Evolutionary conservation across 2,329 filamentous ascomycete genomes (phyloP).

Genomic region (Talaromyces sp.): DNA sequence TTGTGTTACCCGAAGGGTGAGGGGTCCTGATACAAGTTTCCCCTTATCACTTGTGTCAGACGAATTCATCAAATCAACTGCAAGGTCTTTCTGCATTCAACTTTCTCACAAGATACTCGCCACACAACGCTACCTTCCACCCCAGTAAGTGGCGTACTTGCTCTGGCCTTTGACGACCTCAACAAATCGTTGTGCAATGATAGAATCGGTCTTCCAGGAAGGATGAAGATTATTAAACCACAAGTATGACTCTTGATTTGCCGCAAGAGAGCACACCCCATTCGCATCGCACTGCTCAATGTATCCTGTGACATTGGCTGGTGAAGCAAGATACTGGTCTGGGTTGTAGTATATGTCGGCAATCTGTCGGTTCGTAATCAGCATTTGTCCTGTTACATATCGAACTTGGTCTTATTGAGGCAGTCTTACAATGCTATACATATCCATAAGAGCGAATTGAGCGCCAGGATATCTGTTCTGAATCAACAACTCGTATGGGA

Average conservation of each 20-base stretch:
- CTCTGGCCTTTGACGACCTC: conserved; percentile 51
- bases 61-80: no score
- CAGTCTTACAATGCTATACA: conserved; percentile 54
- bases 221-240: conserved; percentile 76
- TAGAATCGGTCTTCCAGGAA: conserved; percentile 59
- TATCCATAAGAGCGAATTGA: conserved; percentile 64
- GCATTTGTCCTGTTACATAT: neutral
- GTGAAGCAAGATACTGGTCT: conserved; percentile 57
- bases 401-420: neutral
- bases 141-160: conserved; percentile 29
- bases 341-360: conserved; percentile 64
- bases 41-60: neutral
- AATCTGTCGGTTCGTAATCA: conserved; percentile 40
- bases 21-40: neutral
- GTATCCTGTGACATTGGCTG: conserved; percentile 60
- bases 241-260: conserved; percentile 59
- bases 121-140: neutral
- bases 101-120: neutral
- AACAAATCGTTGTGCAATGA: conserved; percentile 57
- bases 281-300: conserved; percentile 53
- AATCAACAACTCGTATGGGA: conserved; percentile 46
- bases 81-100: neutral
- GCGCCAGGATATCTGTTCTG: conserved; percentile 51
- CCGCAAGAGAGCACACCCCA: conserved; percentile 41
- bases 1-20: neutral